phyloP scores from a whole-genome alignment of 441 rosid species.

The Codiaeum variegatum region DNA sequence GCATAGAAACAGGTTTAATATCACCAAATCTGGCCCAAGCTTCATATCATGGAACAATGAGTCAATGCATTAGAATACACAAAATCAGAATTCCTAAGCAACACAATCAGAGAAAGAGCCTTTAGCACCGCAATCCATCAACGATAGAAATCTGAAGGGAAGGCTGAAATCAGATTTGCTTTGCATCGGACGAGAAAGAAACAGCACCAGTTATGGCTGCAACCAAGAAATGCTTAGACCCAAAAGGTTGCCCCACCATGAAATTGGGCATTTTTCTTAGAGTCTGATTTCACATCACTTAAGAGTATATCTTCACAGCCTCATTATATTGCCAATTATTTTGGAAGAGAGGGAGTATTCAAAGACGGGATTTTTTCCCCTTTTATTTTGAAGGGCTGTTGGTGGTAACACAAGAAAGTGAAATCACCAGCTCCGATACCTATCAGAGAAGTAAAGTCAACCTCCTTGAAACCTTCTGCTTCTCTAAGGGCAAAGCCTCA shows the following conservation, averaged over 20 bases:
- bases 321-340: neutral
- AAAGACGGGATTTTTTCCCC: no score
- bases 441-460: constrained; percentile 8
- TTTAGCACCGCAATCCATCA: no score
- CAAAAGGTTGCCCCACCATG: neutral
- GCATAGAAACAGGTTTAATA: no score
- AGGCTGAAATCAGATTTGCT: neutral
- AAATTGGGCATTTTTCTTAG: neutral
- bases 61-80: constrained; percentile 34
- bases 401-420: neutral
- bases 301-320: neutral
- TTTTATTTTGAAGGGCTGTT: neutral
- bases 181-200: no score
- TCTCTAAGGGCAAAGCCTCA: constrained; percentile 46
- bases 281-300: neutral
- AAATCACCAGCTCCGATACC: constrained; percentile 32
- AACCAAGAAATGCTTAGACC: no score
- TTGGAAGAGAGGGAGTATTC: neutral
- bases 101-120: no score
- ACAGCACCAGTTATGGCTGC: no score
- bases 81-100: no score
- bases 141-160: no score
- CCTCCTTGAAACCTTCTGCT: neutral
- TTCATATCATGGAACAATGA: constrained; percentile 50
- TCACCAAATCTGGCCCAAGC: constrained; percentile 47